These are phyloP conservation scores for Thraustotheca clavata DNA, from an alignment of 352 stramenopile genomes.

Conservation along the genomic window DNA sequence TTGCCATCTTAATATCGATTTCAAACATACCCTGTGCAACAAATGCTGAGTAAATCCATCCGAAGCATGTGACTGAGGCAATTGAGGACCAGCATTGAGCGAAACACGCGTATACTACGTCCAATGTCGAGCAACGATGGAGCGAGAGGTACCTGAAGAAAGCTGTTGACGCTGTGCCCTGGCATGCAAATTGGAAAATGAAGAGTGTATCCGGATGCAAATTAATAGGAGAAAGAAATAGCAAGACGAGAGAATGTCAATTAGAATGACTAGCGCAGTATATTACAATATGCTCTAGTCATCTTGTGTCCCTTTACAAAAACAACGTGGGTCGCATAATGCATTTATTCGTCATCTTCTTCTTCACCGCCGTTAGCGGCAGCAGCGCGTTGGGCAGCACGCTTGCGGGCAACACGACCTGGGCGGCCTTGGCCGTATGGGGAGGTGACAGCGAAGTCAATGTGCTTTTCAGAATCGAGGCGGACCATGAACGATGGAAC, in stretches of 20 bases:
- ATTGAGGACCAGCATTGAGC: constrained; percentile 35
- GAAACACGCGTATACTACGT: constrained; percentile 40
- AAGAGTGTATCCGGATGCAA: neutral
- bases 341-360: constrained; percentile 75
- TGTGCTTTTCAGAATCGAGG: constrained; percentile 99
- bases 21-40: constrained; percentile 33
- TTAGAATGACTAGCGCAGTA: neutral
- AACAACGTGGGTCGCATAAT: constrained; percentile 14
- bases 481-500: constrained; percentile 98
- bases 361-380: constrained; percentile 76
- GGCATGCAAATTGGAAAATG: neutral
- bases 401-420: constrained; percentile 93
- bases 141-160: neutral
- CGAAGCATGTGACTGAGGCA: constrained; percentile 34
- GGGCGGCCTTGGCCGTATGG: constrained; percentile 96
- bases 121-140: neutral
- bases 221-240: too few relatives aligned
- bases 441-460: constrained; percentile 98
- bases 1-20: neutral
- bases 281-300: constrained; percentile 4
- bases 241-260: neutral
- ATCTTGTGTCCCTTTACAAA: constrained; percentile 20
- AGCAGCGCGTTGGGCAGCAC: constrained; percentile 89
- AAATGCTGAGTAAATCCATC: constrained; percentile 49
- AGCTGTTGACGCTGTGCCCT: neutral